Percentiles rank a stretch among this genome's conserved stretches.
These are phyloP conservation scores for Conticribra weissflogii DNA, from an alignment of 108 stramenopile genomes.

Conservation along the genomic window DNA sequence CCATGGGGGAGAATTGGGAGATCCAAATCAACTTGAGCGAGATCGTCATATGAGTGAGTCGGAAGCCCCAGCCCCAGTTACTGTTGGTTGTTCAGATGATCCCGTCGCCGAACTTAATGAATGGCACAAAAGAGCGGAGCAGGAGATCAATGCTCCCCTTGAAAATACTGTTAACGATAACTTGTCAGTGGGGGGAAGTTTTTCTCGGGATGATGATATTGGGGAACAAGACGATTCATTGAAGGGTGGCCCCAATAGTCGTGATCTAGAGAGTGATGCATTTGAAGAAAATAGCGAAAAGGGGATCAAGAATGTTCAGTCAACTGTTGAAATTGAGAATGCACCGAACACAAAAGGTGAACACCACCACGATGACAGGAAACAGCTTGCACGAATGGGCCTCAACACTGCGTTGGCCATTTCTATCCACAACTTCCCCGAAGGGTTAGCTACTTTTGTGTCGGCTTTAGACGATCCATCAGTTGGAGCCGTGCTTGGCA, in stretches of 20 bases:
- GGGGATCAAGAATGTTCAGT: neutral
- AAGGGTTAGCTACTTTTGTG: constrained; percentile 91
- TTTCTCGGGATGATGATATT: neutral
- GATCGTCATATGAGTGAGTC: neutral
- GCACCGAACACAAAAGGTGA: neutral
- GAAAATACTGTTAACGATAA: constrained; percentile 24
- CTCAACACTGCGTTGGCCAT: constrained; percentile 80
- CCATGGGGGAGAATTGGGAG: constrained; percentile 13
- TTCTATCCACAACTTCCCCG: constrained; percentile 90
- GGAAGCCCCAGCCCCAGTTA: constrained; percentile 22
- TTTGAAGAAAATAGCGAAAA: constrained; percentile 5
- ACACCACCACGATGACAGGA: constrained; percentile 20
- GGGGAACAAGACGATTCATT: neutral
- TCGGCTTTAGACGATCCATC: constrained; percentile 70
- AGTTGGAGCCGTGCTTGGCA: constrained; percentile 77
- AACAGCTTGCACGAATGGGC: constrained; percentile 59
- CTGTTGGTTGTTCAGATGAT: constrained; percentile 44
- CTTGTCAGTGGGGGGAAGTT: constrained; percentile 5
- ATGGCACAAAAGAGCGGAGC: constrained; percentile 42
- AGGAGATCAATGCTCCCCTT: constrained; percentile 18
- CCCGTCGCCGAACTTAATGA: constrained; percentile 47
- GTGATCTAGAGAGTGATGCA: constrained; percentile 2
- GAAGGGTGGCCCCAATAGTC: constrained; percentile 2
- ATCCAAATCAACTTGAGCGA: constrained; percentile 15
- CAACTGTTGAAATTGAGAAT: constrained; percentile 26